Conservation (phyloP, 2,329 filamentous ascomycete genomes). For the Neopestalotiopsis clavispora region DNA sequence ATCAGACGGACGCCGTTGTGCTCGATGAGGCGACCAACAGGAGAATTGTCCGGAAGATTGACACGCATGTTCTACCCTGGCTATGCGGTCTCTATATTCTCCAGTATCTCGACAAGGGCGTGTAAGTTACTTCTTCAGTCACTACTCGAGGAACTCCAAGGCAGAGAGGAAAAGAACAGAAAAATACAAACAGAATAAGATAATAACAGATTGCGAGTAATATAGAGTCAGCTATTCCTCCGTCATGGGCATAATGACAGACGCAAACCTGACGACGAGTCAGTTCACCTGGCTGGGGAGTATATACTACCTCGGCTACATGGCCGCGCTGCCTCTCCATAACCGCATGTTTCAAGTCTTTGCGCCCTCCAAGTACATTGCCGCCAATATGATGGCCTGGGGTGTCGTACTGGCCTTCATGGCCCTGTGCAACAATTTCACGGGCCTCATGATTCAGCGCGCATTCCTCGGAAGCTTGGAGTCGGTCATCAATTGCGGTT, state of each 20-base stretch:
- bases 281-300: constrained; percentile 18
- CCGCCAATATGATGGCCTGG: constrained; percentile 26
- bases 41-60: constrained; percentile 10
- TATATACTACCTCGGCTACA: constrained; percentile 32
- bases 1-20: neutral
- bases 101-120: constrained; percentile 14
- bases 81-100: constrained; percentile 12
- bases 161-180: too few species aligned
- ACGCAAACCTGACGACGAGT: constrained; percentile 43
- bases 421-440: constrained; percentile 33
- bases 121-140: neutral
- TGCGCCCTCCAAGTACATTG: constrained; percentile 33
- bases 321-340: constrained; percentile 33
- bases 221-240: constrained; percentile 12
- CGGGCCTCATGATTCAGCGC: constrained; percentile 22
- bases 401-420: constrained; percentile 18
- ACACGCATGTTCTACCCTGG: constrained; percentile 6
- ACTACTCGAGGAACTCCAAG: too few species aligned
- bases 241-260: constrained; percentile 46
- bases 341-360: constrained; percentile 32
- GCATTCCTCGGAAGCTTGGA: constrained; percentile 23
- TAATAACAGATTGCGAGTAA: too few species aligned
- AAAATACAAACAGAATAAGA: too few species aligned
- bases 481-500: constrained; percentile 22
- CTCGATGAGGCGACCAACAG: constrained; percentile 10